Evolutionary conservation across 148 eudicot species (phyloP), one percentile per base, ranked within the genome.

Genomic region (Simmondsia chinensis): DNA sequence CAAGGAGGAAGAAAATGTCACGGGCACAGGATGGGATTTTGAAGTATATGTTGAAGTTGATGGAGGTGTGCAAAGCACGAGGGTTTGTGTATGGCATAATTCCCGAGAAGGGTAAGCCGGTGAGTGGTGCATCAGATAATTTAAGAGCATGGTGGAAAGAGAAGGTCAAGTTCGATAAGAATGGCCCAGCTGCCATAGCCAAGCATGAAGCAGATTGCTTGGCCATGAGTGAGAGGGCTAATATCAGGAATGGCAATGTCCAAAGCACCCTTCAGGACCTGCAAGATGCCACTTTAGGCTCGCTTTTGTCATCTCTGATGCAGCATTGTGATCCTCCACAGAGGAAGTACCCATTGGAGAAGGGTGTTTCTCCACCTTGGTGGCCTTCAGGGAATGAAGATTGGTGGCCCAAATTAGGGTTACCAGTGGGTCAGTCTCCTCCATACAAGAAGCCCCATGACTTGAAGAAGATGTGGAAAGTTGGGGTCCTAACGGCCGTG

Each of bases 121-220:
- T 89, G 0, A 81, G 97, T 17, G 97, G 97, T 13, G 38, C 97
- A 25, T 89, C 97, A 0, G 97, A 89, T 67, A 89, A 89, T 60
- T 41, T 89, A 19, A 62, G 97, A 39, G 97, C 88, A n/a, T 89
- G 97, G 97, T 89, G 97, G 97, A 89, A 89, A 52, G 97, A 89
- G 54, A 89, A 89, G 58, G 97, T 89, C 38, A 85, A 79, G 37
- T 85, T 89, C 25, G 97, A 89, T 48, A 89, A 85, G 67, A 89
- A 89, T 38, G 97, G 95, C 6, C 95, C 78, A 1, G 85, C 95
- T 19, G 97, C 97, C 7, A 76, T 89, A 20, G 64, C 70, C 0
- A 85, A 85, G 65, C 70, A 84, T 45, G 95, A 89, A 16, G 67
- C 68, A 0, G 97, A 85, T 51, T 69, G 72, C 56, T 55, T 64